phyloP scores from a whole-genome alignment of 1,284 basidiomycete species.

The Somion occarium region DNA sequence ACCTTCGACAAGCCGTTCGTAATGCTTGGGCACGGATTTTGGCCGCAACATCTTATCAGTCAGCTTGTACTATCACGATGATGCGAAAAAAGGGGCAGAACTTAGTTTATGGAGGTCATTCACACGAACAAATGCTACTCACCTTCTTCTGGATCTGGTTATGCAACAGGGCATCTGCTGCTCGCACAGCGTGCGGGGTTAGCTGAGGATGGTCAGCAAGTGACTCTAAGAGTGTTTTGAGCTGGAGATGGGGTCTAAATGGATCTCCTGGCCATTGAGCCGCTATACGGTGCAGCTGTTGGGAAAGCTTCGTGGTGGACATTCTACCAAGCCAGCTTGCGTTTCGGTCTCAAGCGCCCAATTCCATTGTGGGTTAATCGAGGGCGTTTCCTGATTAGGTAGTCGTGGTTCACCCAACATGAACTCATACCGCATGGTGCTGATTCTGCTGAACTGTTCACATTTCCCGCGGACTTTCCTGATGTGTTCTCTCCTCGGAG shows the following conservation, averaged over 20 bases:
- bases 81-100: slow-evolving; percentile 1
- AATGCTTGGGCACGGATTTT: slow-evolving; percentile 65
- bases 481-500: too few relatives aligned
- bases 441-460: too few relatives aligned
- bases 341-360: not conserved
- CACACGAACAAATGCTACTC: slow-evolving; percentile 11
- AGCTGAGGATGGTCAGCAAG: slow-evolving; percentile 65
- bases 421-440: too few relatives aligned
- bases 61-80: slow-evolving; percentile 54
- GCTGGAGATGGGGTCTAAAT: slow-evolving; percentile 69
- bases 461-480: too few relatives aligned
- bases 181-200: slow-evolving; percentile 51
- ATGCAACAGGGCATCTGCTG: slow-evolving; percentile 48
- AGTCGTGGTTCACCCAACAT: slow-evolving; percentile 17
- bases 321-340: not conserved
- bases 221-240: slow-evolving; percentile 57
- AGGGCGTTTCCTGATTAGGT: not conserved
- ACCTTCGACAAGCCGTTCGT: slow-evolving; percentile 63
- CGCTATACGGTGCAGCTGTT: slow-evolving; percentile 50
- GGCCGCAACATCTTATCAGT: slow-evolving; percentile 60
- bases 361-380: not conserved
- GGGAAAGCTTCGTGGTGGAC: slow-evolving; percentile 37
- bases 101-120: slow-evolving; percentile 28
- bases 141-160: slow-evolving; percentile 58
- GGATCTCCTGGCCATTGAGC: slow-evolving; percentile 61